Percentiles rank a stretch among this genome's conserved stretches.
Conservation (phyloP, 1,284 basidiomycete genomes). For the Quambalaria eucalypti region DNA sequence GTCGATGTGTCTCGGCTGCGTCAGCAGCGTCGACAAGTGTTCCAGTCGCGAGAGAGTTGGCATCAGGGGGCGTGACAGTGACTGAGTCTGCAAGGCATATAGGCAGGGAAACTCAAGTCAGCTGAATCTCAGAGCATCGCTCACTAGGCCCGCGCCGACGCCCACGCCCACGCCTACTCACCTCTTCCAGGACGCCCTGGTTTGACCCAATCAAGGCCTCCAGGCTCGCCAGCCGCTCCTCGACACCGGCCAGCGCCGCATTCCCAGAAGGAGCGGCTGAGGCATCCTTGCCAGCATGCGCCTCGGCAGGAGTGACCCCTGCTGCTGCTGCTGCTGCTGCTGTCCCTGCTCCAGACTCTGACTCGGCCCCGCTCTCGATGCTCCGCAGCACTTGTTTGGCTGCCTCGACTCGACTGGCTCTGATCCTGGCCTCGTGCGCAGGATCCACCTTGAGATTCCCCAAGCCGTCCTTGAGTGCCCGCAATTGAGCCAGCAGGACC, state of each 20-base stretch:
- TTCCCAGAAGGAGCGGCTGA: background rate
- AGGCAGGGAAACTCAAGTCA: background rate
- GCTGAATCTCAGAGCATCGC: background rate
- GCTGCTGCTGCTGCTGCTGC: constrained; percentile 51
- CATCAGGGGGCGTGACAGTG: constrained; percentile 67
- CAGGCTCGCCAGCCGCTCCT: constrained; percentile 17
- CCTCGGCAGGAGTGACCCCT: constrained; percentile 37
- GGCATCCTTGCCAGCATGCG: background rate
- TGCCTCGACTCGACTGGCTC: constrained; percentile 8
- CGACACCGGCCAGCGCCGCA: constrained; percentile 9
- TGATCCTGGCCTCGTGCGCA: constrained; percentile 2
- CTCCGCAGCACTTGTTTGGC: background rate
- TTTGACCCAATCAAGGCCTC: constrained; percentile 23
- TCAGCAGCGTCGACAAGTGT: constrained; percentile 73
- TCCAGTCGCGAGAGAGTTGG: constrained; percentile 73
- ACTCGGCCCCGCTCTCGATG: constrained; percentile 49
- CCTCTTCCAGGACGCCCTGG: constrained; percentile 20
- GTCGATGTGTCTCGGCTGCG: constrained; percentile 91
- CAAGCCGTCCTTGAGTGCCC: constrained; percentile 7
- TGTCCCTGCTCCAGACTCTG: constrained; percentile 57
- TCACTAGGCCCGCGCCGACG: background rate
- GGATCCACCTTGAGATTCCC: constrained; percentile 6
- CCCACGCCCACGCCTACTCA: constrained; percentile 1
- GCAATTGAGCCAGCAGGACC: constrained; percentile 32
- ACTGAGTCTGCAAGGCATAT: constrained; percentile 14